Evolutionary conservation across 2,329 filamentous ascomycete species (phyloP).

Genomic region (Stylonectria norvegica): DNA sequence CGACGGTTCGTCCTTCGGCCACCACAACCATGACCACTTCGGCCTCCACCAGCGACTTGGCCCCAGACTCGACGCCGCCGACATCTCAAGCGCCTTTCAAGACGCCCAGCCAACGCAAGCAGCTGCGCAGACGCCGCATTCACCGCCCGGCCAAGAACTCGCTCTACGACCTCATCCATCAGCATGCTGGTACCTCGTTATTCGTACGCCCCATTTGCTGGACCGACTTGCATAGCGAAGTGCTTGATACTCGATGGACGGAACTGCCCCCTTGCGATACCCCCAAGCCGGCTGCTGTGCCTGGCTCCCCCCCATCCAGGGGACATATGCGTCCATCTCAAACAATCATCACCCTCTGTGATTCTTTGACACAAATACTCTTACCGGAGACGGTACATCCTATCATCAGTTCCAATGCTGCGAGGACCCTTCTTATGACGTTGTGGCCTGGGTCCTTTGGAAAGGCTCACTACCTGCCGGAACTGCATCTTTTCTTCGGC

Average conservation of each 20-base stretch:
- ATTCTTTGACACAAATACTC: constrained; percentile 43
- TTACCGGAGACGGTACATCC: constrained; percentile 31
- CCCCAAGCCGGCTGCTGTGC: constrained; percentile 36
- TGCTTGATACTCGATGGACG: constrained; percentile 47
- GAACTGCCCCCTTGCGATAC: constrained; percentile 40
- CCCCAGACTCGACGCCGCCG: constrained; percentile 22
- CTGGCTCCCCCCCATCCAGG: constrained; percentile 34
- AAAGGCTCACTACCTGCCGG: constrained; percentile 30
- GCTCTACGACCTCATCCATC: constrained; percentile 50
- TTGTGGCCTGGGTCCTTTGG: constrained; percentile 41
- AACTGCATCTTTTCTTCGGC: constrained; percentile 51
- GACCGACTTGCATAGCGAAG: constrained; percentile 49
- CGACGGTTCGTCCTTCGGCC: no score
- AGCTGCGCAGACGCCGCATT: constrained; percentile 25
- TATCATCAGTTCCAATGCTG: constrained; percentile 37
- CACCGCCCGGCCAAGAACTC: constrained; percentile 46
- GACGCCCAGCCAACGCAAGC: constrained; percentile 23
- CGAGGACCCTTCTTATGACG: constrained; percentile 43
- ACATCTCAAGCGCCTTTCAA: constrained; percentile 23
- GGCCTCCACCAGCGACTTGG: constrained; percentile 12
- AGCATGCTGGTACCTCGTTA: constrained; percentile 45
- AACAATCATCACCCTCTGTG: constrained; percentile 41
- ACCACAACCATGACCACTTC: constrained; percentile 16
- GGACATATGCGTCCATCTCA: constrained; percentile 38
- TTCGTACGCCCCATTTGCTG: constrained; percentile 53